Evolutionary conservation across 768 basidiomycete species (phyloP).

Genomic region (Boletellus sp.): DNA sequence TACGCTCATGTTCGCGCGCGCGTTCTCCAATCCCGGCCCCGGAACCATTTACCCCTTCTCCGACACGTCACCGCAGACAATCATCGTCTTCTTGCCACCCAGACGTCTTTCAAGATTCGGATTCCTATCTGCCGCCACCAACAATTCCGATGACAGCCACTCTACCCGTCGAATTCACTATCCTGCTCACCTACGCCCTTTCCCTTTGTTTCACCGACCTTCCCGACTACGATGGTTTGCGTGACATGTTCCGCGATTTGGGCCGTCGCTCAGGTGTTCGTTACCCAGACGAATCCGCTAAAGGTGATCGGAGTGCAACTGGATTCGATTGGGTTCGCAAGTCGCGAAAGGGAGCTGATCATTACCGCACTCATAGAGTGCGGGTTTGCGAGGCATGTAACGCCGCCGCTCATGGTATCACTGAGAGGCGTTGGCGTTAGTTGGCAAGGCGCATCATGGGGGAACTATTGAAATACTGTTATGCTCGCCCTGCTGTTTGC

Average conservation of each 20-base stretch:
- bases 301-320: slow-evolving; percentile 17
- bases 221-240: slow-evolving; percentile 82
- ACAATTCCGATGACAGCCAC: slow-evolving; percentile 63
- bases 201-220: slow-evolving; percentile 84
- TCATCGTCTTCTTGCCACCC: slow-evolving; percentile 20
- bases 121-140: slow-evolving; percentile 7
- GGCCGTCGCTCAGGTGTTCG: slow-evolving; percentile 51
- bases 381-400: slow-evolving; percentile 34
- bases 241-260: slow-evolving; percentile 64
- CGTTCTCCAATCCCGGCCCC: slow-evolving; percentile 5
- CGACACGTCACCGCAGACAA: slow-evolving; percentile 16
- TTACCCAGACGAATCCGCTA: slow-evolving; percentile 23
- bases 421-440: slow-evolving; percentile 26
- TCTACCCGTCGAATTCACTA: slow-evolving; percentile 77
- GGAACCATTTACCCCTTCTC: slow-evolving; percentile 17
- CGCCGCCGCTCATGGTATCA: slow-evolving; percentile 25
- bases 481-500: background rate
- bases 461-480: slow-evolving; percentile 2
- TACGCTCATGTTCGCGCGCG: slow-evolving; percentile 9
- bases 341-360: slow-evolving; percentile 24
- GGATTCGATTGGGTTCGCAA: slow-evolving; percentile 47
- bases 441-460: slow-evolving; percentile 1
- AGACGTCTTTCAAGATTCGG: slow-evolving; percentile 11
- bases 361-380: slow-evolving; percentile 25
- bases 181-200: slow-evolving; percentile 74